Base-by-base conservation (phyloP, 148 eudicot species). In the Cornus florida region DNA sequence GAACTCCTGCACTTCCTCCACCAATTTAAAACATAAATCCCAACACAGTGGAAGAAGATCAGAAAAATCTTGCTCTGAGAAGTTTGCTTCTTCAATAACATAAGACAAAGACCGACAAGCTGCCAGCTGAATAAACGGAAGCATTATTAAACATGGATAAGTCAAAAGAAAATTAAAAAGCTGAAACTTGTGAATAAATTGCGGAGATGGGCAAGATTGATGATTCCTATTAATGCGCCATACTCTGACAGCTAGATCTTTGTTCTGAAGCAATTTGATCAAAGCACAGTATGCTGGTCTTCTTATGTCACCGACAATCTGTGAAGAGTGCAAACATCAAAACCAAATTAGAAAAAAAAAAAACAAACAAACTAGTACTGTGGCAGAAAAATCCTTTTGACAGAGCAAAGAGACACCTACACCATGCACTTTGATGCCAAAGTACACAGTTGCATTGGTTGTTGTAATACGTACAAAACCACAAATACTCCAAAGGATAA, bases 181-280 rank as follows among this genome's bases (percentile, higher is more conserved):
- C 71, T 38, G 72, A 71, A 70, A 70, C 9, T 14, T 33, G 23
- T 22, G 50, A 12, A 64, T 19, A 16, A 0, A 82, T 35, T 67
- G 75, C 20, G 59, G 7, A 64, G 68, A 73, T 14, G 46, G 46
- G 66, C 17, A 56, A 70, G 76, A 56, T 23, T 23, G 70, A 57
- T 23, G 38, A 43, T 62, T 20, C 13, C 66, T 74, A 71, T 16
- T 69, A 69, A 68, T 64, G 69, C 56, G 77, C 70, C 80, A 76
- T 91, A 93, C 99, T 92, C 95, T 89, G 79, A 96, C 99, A 83
- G 97, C 89, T 78, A 96, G 87, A 87, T 96, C 99, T 81, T 83
- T 84, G 85, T 96, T 94, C 89, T 93, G 97, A 77, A 96, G 95
- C 85, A 97, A 86, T 83, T 86, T 90, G 84, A 94, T 90, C 79